Evolutionary conservation across 768 basidiomycete genomes (phyloP).

Genomic region (Tephrocybe rancida): DNA sequence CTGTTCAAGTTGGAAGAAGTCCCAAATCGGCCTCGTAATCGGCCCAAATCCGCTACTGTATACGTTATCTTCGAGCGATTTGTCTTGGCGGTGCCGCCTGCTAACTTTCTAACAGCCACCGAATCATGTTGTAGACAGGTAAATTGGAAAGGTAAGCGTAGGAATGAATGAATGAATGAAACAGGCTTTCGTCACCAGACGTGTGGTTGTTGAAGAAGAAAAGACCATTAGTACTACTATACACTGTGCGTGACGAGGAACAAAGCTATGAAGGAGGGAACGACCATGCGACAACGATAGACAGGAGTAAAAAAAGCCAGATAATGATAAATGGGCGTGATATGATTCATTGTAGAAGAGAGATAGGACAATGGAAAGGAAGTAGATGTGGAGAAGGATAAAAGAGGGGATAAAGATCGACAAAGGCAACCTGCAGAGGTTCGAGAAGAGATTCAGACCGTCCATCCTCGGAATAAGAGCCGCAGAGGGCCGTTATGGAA

Average conservation of each 20-base stretch:
- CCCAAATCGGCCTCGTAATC: too few relatives aligned
- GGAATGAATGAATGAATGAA: too few relatives aligned
- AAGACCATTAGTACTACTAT: constrained; percentile 9
- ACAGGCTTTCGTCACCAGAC: background rate
- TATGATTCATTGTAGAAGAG: constrained; percentile 2
- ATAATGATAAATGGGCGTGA: constrained; percentile 10
- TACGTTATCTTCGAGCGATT: too few relatives aligned
- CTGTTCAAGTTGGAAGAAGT: too few relatives aligned
- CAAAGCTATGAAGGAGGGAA: constrained; percentile 5
- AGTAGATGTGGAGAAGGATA: background rate
- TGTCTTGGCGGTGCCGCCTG: too few relatives aligned
- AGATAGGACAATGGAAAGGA: too few relatives aligned
- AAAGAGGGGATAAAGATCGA: constrained; percentile 13
- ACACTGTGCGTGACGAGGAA: constrained; percentile 8
- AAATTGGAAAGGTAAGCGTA: too few relatives aligned
- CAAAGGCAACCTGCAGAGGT: constrained; percentile 9
- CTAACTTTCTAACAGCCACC: too few relatives aligned
- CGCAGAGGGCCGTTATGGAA: constrained; percentile 8
- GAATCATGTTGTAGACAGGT: too few relatives aligned
- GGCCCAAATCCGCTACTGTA: too few relatives aligned
- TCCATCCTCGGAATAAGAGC: constrained; percentile 22
- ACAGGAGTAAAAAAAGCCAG: constrained; percentile 1
- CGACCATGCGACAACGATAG: background rate
- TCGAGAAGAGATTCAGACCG: constrained; percentile 10
- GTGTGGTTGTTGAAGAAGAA: background rate